Evolutionary conservation across 2,329 filamentous ascomycete species (phyloP), one percentile per base, ranked within the genome.

Genomic region (Aspergillus uvarum): DNA sequence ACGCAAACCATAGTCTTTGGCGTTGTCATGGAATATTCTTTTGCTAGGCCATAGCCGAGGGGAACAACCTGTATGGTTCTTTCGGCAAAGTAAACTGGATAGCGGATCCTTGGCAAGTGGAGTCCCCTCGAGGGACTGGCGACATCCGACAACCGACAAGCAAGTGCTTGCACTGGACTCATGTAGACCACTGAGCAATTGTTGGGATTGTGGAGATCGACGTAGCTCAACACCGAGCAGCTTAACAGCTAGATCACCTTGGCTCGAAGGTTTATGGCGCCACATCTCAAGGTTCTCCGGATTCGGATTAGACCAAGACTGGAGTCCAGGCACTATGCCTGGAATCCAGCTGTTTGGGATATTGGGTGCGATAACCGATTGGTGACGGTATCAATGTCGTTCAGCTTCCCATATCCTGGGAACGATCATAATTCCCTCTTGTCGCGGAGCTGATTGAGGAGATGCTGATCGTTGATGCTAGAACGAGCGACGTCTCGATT

Each of bases 291-390:
- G 47, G 31, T 55, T 60, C 32, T 24, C 54, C 54, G 3, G 12
- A 57, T 60, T 19, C 26, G 51, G 60, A 44, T 32, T 62, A 60
- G 60, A 26, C 11, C 16, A 8, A 22, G n/a, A 35, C 14, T 32
- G 24, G 26, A 21, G n/a, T 2, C 6, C 26, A 35, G 47, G 44
- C 42, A 26, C 42, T 32, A 47, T 48, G 44, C 19, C 42, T 32
- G 29, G 22, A 21, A 24, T 16, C n/a, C n/a, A n/a, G n/a, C 19
- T 31, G n/a, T 19, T 35, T 12, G 32, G 12, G 4, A 16, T 29
- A 10, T 29, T 29, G 32, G 32, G 32, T 35, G 32, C 8, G 7
- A 29, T 10, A 10, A 29, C 26, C 26, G 26, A 29, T 29, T 29
- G 26, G 26, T 29, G 26, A 29, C 26, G 7, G 26, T 29, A 6